Base-by-base conservation (phyloP, 148 eudicot genomes). In the Drosera capensis region DNA sequence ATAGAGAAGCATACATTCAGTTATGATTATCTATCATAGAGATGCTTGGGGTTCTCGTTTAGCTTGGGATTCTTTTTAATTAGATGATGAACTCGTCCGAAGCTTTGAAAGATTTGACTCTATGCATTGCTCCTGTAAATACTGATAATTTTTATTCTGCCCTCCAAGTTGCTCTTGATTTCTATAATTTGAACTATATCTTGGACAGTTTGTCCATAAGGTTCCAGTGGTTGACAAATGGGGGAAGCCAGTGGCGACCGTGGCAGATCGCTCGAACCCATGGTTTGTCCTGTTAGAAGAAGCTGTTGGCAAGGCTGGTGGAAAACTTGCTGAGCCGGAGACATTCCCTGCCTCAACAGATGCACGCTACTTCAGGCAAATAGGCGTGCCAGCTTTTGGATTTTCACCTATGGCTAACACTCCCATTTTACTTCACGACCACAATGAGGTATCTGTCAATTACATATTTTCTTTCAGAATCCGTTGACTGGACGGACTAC, bases 381-480 rank as follows among this genome's bases (percentile, higher is more conserved):
- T 18, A 8, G 95, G 99, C 41, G 50, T 90, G 36, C 99, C 95
- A 24, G 95, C 95, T 43, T 78, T 90, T 58, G 97, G 97, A 30
- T 90, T 90, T 68, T 90, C 93, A 22, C 97, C 95, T 30, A 90
- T 90, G 92, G 87, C 87, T 11, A 84, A 84, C 66, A 90, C 95
- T 71, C 97, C 95, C 19, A 63, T 85, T 57, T 67, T 90, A 56
- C 77, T 90, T 52, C 97, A 90, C 60, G 95, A 84, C 65, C 95
- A 90, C 68, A 90, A 90, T 44, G 94, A 83, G 94, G 96, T 88
- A 50, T 36, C 15, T 21, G n/a, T 48, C 30, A 14, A 23, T 23
- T 3, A 18, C 14, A 47, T 53, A 22, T 14, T 26, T 20, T 14
- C 1, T 8, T 35, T 23, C 17, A 19, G 5, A 9, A 12, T 40